phyloP scores from a whole-genome alignment of 2,329 filamentous ascomycete species.

The Aspergillus intermedius region DNA sequence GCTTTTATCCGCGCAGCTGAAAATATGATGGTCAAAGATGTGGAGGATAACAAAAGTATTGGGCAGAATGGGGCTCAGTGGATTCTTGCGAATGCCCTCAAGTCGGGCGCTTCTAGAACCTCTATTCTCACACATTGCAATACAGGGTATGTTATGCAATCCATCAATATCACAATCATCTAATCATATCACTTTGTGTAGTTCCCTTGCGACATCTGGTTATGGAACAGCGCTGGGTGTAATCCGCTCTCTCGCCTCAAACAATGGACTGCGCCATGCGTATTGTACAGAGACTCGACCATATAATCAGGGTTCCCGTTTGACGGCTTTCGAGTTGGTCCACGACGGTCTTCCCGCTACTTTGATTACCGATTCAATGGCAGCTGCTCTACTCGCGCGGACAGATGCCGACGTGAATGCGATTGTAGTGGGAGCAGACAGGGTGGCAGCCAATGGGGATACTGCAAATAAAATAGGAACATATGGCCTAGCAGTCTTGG shows the following conservation, averaged over 20 bases:
- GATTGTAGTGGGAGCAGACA: slow-evolving; percentile 89
- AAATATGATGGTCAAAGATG: slow-evolving; percentile 77
- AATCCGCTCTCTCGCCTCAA: slow-evolving; percentile 70
- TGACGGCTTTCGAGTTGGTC: slow-evolving; percentile 95
- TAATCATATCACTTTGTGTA: slow-evolving; percentile 24
- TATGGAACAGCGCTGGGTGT: slow-evolving; percentile 94
- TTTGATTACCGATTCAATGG: slow-evolving; percentile 95
- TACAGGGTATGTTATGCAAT: slow-evolving; percentile 59
- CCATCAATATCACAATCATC: neutral
- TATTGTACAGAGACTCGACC: slow-evolving; percentile 96
- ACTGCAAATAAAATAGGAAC: slow-evolving; percentile 99
- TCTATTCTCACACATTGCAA: slow-evolving; percentile 98
- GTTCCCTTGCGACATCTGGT: slow-evolving; percentile 91
- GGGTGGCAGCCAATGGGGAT: slow-evolving; percentile 92
- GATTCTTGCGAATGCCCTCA: slow-evolving; percentile 57
- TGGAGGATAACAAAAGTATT: slow-evolving; percentile 79
- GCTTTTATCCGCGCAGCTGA: slow-evolving; percentile 77
- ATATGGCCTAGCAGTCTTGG: slow-evolving; percentile 85
- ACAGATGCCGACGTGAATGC: slow-evolving; percentile 64
- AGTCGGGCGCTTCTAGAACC: slow-evolving; percentile 50
- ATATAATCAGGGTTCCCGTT: slow-evolving; percentile 92
- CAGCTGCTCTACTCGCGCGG: slow-evolving; percentile 66
- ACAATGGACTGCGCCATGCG: slow-evolving; percentile 65
- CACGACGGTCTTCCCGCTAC: slow-evolving; percentile 88
- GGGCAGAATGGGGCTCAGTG: slow-evolving; percentile 77